A percentile compares a stretch with the other conserved stretches of the same genome.
phyloP scores from a whole-genome alignment of 2,329 filamentous ascomycete species.

The Nemania sp. region DNA sequence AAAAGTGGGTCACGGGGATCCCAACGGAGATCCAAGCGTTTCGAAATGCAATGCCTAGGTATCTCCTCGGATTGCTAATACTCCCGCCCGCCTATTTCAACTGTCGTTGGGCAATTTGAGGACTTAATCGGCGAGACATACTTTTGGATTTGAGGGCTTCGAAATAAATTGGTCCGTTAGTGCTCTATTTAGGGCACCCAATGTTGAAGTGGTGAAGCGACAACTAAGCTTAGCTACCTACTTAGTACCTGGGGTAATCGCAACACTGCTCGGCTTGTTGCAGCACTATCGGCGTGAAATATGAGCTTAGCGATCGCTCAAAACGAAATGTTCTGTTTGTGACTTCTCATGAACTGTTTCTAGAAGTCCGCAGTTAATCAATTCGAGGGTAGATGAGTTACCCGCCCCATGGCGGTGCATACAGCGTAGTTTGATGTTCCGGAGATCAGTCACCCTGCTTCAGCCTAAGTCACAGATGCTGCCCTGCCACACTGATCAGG shows the following conservation, averaged over 20 bases:
- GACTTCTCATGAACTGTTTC: neutral
- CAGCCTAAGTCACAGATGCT: conserved; percentile 26
- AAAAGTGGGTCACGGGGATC: conserved; percentile 14
- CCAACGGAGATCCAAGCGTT: conserved; percentile 30
- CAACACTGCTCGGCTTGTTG: neutral
- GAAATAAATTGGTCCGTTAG: neutral
- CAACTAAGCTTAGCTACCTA: too few species aligned
- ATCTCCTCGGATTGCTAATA: conserved; percentile 8
- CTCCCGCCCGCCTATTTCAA: neutral
- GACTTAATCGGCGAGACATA: neutral
- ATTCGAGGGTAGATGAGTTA: neutral
- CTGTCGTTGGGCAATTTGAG: neutral
- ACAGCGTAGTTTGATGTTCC: conserved; percentile 24
- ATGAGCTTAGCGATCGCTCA: neutral
- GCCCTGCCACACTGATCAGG: conserved; percentile 4
- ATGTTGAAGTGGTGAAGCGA: neutral
- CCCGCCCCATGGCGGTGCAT: conserved; percentile 10
- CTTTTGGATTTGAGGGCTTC: neutral
- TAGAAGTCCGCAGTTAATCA: conserved; percentile 5
- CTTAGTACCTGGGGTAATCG: too few species aligned
- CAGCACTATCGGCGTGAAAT: neutral
- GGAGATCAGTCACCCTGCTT: conserved; percentile 31
- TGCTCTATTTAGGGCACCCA: neutral
- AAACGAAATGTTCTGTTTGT: neutral
- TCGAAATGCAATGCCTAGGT: conserved; percentile 17